Conservation (phyloP, 1,284 basidiomycete genomes). For the Omphalotus olearius region DNA sequence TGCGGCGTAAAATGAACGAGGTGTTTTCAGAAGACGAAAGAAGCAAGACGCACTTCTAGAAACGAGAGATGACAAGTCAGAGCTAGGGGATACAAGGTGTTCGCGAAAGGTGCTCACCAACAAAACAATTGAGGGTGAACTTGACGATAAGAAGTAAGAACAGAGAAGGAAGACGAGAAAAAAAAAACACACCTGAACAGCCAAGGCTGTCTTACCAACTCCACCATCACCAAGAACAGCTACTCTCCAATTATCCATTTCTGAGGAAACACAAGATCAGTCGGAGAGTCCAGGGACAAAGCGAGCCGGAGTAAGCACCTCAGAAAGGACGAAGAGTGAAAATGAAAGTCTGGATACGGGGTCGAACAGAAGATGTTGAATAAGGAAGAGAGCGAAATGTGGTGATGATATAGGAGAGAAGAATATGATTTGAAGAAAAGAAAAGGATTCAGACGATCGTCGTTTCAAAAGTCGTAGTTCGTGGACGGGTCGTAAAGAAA, state of each 20-base stretch:
- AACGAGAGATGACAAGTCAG: slow-evolving; percentile 14
- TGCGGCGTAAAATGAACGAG: slow-evolving; percentile 7
- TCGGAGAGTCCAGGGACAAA: slow-evolving; percentile 17
- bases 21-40: slow-evolving; percentile 15
- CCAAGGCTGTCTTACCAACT: slow-evolving; percentile 96
- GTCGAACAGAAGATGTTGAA: slow-evolving; percentile 17
- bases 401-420: slow-evolving; percentile 22
- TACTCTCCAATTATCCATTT: slow-evolving; percentile 89
- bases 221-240: slow-evolving; percentile 97
- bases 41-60: slow-evolving; percentile 42
- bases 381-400: slow-evolving; percentile 19
- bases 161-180: slow-evolving; percentile 3
- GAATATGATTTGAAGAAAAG: slow-evolving; percentile 23
- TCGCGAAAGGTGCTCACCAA: slow-evolving; percentile 53
- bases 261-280: slow-evolving; percentile 27
- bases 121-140: slow-evolving; percentile 93
- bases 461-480: slow-evolving; percentile 48
- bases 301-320: slow-evolving; percentile 21
- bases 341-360: slow-evolving; percentile 24
- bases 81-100: slow-evolving; percentile 15
- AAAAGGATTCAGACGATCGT: slow-evolving; percentile 39
- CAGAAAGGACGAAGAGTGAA: slow-evolving; percentile 20
- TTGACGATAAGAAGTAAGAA: slow-evolving; percentile 26
- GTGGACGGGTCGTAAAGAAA: slow-evolving; percentile 67
- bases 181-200: slow-evolving; percentile 73